Percentiles rank a stretch among this genome's conserved stretches.
These are phyloP conservation scores for Coemansia biformis DNA, from an alignment of 192 early-diverging fungal species.

Conservation along the genomic window DNA sequence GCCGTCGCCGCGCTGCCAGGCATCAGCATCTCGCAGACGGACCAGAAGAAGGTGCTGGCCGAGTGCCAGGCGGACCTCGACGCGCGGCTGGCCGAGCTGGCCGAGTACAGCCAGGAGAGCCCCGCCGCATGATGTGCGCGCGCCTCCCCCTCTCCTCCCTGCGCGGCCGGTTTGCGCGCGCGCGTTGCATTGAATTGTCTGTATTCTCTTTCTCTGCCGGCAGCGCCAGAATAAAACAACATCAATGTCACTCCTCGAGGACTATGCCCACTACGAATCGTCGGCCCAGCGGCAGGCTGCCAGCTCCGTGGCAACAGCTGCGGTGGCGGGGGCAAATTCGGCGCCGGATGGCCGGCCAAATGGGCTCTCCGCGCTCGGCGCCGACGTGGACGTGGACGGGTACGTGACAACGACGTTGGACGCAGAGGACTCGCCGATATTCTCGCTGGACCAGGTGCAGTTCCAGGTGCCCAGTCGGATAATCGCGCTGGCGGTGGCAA, in stretches of 20 bases:
- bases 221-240: background rate
- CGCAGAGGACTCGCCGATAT: conserved; percentile 54
- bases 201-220: background rate
- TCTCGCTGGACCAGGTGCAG: conserved; percentile 83
- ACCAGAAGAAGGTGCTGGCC: conserved; percentile 43
- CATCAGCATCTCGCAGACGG: conserved; percentile 43
- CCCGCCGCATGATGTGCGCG: background rate
- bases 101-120: conserved; percentile 17
- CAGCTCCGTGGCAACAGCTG: no score
- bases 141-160: background rate
- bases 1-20: conserved; percentile 35
- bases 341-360: conserved; percentile 6
- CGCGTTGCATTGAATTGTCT: background rate
- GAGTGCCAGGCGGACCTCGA: conserved; percentile 35
- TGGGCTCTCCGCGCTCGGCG: no score
- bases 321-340: background rate
- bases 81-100: conserved; percentile 26
- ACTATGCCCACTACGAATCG: conserved; percentile 46
- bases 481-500: conserved; percentile 70
- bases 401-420: conserved; percentile 43
- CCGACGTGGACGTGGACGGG: conserved; percentile 17
- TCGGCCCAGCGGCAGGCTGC: conserved; percentile 2
- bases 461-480: conserved; percentile 78
- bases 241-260: conserved; percentile 51
- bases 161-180: no score